phyloP scores from a whole-genome alignment of 2,329 filamentous ascomycete genomes.

The Leptographium wingfieldii region DNA sequence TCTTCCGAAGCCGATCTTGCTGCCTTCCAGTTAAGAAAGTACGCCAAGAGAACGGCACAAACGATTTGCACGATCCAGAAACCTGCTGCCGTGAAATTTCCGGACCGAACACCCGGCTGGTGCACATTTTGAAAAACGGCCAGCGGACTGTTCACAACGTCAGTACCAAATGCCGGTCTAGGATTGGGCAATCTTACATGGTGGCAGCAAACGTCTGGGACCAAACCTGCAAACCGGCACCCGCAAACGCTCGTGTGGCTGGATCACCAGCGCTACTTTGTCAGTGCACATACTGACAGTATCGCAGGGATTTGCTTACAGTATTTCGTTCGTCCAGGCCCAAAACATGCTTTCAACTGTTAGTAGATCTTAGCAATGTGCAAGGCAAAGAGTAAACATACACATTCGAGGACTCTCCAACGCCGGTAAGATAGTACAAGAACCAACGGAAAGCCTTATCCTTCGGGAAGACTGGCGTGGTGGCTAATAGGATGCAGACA shows the following conservation, averaged over 20 bases:
- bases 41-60: neutral
- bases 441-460: constrained; percentile 6
- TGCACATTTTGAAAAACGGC: constrained; percentile 8
- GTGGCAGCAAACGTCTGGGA: constrained; percentile 1
- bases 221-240: constrained; percentile 9
- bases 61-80: neutral
- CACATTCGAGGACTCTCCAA: neutral
- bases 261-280: constrained; percentile 2
- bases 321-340: constrained; percentile 9
- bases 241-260: constrained; percentile 4
- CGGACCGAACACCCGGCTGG: constrained; percentile 7
- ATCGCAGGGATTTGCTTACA: neutral
- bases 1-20: neutral
- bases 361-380: neutral
- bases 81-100: constrained; percentile 9
- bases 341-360: constrained; percentile 7
- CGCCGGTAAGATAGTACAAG: constrained; percentile 7
- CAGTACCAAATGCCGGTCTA: neutral
- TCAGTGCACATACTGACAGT: neutral
- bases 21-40: neutral
- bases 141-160: neutral
- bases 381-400: neutral
- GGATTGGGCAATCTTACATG: neutral
- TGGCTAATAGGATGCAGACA: constrained; percentile 3
- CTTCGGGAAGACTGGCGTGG: constrained; percentile 7